Evolutionary conservation across 148 eudicot genomes (phyloP).

Genomic region (Rhododendron molle): DNA sequence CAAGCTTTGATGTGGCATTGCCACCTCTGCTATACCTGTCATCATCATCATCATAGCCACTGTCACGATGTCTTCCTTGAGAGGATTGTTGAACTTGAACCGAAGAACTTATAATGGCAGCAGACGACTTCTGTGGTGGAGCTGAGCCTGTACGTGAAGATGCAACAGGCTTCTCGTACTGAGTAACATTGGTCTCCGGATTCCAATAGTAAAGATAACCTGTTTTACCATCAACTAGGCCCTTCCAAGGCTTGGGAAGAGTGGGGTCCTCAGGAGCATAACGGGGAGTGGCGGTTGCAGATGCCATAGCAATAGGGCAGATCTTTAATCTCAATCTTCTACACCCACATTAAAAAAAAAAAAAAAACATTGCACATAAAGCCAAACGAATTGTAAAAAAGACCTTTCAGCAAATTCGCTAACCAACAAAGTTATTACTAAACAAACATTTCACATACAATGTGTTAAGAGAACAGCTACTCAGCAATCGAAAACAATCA

Average conservation of each 20-base stretch:
- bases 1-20: constrained; percentile 28
- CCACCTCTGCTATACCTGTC: constrained; percentile 35
- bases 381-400: background rate
- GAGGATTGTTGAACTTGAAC: constrained; percentile 59
- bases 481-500: background rate
- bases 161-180: constrained; percentile 78
- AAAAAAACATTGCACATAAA: background rate
- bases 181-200: constrained; percentile 89
- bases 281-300: background rate
- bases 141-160: constrained; percentile 23
- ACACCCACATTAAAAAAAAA: background rate
- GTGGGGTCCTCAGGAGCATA: constrained; percentile 76
- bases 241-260: constrained; percentile 96
- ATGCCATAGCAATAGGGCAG: background rate
- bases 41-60: constrained; percentile 31
- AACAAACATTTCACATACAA: background rate
- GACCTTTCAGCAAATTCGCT: background rate
- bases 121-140: constrained; percentile 25
- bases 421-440: background rate
- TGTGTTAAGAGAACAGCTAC: background rate
- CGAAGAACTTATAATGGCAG: constrained; percentile 49
- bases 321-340: background rate
- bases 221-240: constrained; percentile 85
- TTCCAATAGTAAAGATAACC: constrained; percentile 94
- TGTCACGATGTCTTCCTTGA: constrained; percentile 33